Percentiles rank a stretch among this genome's conserved stretches.
phyloP scores from a whole-genome alignment of 2,329 filamentous ascomycete species.

The Diaporthe longicolla region DNA sequence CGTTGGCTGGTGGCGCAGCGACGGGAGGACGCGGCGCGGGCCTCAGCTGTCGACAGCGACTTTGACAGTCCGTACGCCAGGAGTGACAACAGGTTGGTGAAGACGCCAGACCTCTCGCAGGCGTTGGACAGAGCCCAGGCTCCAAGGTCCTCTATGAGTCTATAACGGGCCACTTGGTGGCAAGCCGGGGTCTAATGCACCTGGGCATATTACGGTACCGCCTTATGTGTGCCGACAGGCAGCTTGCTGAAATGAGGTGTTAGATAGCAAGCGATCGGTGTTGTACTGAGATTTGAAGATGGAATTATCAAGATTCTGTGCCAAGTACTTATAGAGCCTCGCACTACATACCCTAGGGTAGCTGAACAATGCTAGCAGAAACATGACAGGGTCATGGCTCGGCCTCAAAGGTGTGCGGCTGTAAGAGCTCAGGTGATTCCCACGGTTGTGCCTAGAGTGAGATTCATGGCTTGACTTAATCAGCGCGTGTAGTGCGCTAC shows the following conservation, averaged over 20 bases:
- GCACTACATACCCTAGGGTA: not conserved
- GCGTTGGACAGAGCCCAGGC: not conserved
- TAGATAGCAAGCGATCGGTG: too few species aligned
- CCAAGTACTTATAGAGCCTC: not conserved
- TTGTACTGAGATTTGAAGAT: not conserved
- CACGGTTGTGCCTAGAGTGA: not conserved
- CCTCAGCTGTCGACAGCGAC: not conserved
- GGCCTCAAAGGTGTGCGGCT: not conserved
- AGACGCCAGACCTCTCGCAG: not conserved
- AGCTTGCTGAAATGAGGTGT: too few species aligned
- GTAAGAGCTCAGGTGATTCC: not conserved
- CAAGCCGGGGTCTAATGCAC: too few species aligned
- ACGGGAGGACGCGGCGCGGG: not conserved
- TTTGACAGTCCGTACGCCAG: not conserved
- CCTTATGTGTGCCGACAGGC: too few species aligned
- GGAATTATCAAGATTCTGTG: not conserved
- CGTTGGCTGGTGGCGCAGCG: not conserved
- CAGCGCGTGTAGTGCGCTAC: conserved; percentile 5
- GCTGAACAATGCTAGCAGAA: not conserved
- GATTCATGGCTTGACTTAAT: not conserved
- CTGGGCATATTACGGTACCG: too few species aligned
- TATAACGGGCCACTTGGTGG: too few species aligned
- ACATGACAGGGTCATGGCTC: not conserved
- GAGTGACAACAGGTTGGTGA: not conserved
- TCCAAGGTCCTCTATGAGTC: not conserved